Evolutionary conservation across 192 early-diverging fungal genomes (phyloP), one percentile per base, ranked within the genome.

Genomic region (Coemansia furcata): DNA sequence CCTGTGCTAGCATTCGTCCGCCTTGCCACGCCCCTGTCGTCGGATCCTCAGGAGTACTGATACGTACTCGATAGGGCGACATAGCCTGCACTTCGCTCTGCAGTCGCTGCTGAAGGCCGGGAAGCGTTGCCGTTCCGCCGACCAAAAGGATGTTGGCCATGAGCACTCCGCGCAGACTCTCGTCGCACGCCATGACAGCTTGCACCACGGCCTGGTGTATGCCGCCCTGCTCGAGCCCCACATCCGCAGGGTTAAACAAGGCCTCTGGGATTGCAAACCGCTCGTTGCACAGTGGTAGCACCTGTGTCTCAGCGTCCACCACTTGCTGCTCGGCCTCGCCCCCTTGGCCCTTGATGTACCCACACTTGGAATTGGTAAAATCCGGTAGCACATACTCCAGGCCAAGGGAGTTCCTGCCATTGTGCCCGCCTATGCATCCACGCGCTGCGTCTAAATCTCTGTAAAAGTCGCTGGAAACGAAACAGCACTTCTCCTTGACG

Each of bases 231-330:
- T 97, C 96, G 50, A 94, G 85, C 67, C 95, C 95, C 38, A 99
- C 74, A 79, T 97, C 87, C 14, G 86, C 87, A 30, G 97, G 97
- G 77, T 98, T 89, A 89, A 99, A 98, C 76, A 99, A 88, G 52
- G 95, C 94, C 75, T 99, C 97, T 50, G 95, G 95, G 67, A 91
- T 87, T 76, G 93, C 91, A 87, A 97, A 98, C 74, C 95, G 92
- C 87, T 99, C 96, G 86, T 93, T 96, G 55, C 94, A 91, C 65
- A 99, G 90, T 61, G 94, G 97, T 81, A 99, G 89, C 65, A 97
- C 89, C 82, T 99, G 94, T 9, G 33, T 62, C 39, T 40, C 65
- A 14, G 26, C 42, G 69, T 95, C 95, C 55, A 90, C 32, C 68
- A 60, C 43, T 33, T 4, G 47, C 35, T 60, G 14, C 39, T 49